Evolutionary conservation across 202 grass and related monocot genomes (phyloP), one percentile per base, ranked within the genome.

Genomic region (Bolboschoenoplectus hybrid): DNA sequence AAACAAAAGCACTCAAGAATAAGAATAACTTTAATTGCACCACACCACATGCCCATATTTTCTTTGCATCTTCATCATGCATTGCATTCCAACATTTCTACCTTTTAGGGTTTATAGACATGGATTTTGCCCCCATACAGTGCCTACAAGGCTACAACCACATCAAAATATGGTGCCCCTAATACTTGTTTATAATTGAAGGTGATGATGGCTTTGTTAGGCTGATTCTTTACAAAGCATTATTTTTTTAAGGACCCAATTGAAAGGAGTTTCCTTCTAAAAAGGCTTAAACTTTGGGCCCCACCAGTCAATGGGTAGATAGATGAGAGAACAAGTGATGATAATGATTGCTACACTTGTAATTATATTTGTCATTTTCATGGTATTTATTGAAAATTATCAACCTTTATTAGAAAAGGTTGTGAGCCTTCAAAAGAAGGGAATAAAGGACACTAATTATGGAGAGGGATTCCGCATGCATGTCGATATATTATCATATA

Each of bases 381-480:
- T 64, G 40, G 55, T 82, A 64, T 63, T 65, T 45, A 26, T 26
- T 26, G 26, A 26, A 26, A 26, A 26, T 26, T 26, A 69, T 52
- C 13, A 51, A 45, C 40, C 53, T 65, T 82, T 82, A 82, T 69
- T 83, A 53, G 35, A 83, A 83, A 66, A 69, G 63, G 5, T 67
- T 32, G 26, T 38, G 44, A 69, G 43, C 6, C 81, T 51, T 68
- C 0, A 68, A 83, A 83, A 83, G 62, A 83, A 49, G 81, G 81
- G 26, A 83, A 82, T 82, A 82, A 83, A 55, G 61, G 81, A 51
- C 81, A 83, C 45, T 83, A 68, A 83, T 83, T 68, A 83, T 83
- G 45, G 26, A 26, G 26, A 83, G 47, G 62, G 32, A 77, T 53
- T 17, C 74, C 74, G 50, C 81, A 83, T 83, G 81, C 81, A 69